Base-by-base conservation (phyloP, 2,329 filamentous ascomycete genomes). In the Metarhizium humberi region DNA sequence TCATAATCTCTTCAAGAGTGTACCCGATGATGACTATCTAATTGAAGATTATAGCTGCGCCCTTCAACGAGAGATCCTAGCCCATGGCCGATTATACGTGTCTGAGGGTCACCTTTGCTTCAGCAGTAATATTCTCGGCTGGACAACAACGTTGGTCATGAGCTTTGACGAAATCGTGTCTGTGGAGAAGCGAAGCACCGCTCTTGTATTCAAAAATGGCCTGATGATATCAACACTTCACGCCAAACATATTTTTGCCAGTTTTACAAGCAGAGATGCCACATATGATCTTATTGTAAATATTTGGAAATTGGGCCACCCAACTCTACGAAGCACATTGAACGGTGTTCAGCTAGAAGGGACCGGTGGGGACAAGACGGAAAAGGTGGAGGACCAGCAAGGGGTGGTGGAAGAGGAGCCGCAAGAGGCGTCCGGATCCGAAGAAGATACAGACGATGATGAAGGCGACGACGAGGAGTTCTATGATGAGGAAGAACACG, bases 41-140 rank as follows among this genome's bases (percentile, higher is more conserved):
- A 97, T 99, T 61, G 94, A 99, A 67, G 94, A 99, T 69, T 99
- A 97, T 70, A 96, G 94, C 69, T 96, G 94, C 68, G 94, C 94
- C 4, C 71, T 99, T 57, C 94, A 99, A 70, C 85, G 92, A 61
- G 95, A 99, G 67, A 99, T 99, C 58, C 81, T 99, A 40, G 84
- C 95, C 6, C 94, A 96, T 62, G 94, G 94, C 6, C 83, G 94
- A 45, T 79, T 99, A 14, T 99, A 99, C 66, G 90, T 99, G 46
- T 97, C 94, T 0, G 94, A 99, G 73, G 92, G 92, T 11, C 92
- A 99, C 67, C 84, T 99, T 50, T 99, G 94, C 75, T 99, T 99
- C 72, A 96, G 92, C 65, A 97, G 94, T 76, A 99, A 99, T 68
- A 99, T 99, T 61, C 82, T 99, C 50, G 94, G 94, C 54, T 99